A percentile compares a stretch with the other conserved stretches of the same genome.
Evolutionary conservation across 2,329 filamentous ascomycete species (phyloP).

Genomic region (Pyrenochaeta sp.): DNA sequence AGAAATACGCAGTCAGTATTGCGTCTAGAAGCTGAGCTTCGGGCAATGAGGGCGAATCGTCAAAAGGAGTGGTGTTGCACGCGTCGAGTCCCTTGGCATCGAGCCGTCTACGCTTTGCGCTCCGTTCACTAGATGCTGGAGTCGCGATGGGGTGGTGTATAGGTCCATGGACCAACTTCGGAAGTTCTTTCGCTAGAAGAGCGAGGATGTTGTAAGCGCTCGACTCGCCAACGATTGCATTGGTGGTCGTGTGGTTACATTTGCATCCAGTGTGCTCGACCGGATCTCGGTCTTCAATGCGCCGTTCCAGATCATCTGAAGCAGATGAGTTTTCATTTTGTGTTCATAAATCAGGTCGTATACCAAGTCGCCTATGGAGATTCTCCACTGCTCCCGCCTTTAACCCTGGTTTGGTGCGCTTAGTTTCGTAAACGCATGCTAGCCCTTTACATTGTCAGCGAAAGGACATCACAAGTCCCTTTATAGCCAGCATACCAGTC

Average conservation of each 20-base stretch:
- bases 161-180: constrained; percentile 15
- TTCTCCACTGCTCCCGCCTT: constrained; percentile 31
- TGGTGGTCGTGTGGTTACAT: neutral
- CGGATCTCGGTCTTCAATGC: constrained; percentile 9
- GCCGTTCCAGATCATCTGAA: constrained; percentile 22
- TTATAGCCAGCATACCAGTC: constrained; percentile 12
- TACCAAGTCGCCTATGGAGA: constrained; percentile 25
- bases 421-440: constrained; percentile 27
- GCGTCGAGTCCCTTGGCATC: constrained; percentile 1
- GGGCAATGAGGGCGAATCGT: constrained; percentile 5
- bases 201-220: constrained; percentile 16
- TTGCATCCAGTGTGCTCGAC: neutral
- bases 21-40: constrained; percentile 5
- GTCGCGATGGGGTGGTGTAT: neutral
- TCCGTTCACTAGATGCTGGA: constrained; percentile 3
- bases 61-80: neutral
- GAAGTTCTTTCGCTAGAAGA: constrained; percentile 24
- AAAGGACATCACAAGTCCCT: neutral
- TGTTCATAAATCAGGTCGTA: neutral
- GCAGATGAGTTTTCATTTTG: neutral
- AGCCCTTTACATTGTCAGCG: constrained; percentile 8
- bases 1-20: constrained; percentile 20
- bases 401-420: constrained; percentile 23
- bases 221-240: neutral
- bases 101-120: constrained; percentile 18